Conservation (phyloP, 768 basidiomycete genomes). For the Pisolithus albus region DNA sequence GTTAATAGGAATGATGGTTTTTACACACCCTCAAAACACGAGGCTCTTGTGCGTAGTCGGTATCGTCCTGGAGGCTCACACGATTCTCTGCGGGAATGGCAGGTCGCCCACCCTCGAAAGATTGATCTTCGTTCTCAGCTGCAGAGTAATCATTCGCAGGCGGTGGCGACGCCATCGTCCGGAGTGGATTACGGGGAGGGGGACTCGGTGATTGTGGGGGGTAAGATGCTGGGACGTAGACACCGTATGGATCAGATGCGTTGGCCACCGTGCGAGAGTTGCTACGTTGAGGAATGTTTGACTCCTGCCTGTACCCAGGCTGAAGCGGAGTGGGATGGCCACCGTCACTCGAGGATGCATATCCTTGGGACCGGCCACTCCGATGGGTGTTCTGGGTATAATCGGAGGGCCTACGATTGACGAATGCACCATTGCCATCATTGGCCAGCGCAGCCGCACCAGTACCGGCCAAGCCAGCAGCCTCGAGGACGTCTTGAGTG, state of each 20-base stretch:
- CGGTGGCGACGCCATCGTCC: conserved; percentile 7
- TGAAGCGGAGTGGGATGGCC: conserved; percentile 14
- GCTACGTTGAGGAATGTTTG: conserved; percentile 16
- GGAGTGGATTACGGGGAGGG: conserved; percentile 19
- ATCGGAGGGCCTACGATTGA: conserved; percentile 22
- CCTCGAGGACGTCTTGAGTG: conserved; percentile 25
- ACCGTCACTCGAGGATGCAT: conserved; percentile 15
- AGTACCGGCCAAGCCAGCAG: conserved; percentile 15
- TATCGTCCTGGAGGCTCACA: conserved; percentile 25
- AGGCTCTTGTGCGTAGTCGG: conserved; percentile 22
- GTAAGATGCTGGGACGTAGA: conserved; percentile 12
- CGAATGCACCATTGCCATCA: conserved; percentile 2
- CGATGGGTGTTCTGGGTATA: conserved; percentile 21
- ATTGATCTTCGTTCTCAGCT: conserved; percentile 7
- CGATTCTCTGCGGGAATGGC: conserved; percentile 14
- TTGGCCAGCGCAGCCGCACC: conserved; percentile 10
- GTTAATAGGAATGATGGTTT: neutral
- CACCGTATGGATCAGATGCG: conserved; percentile 24
- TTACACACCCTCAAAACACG: conserved; percentile 24
- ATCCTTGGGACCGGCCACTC: conserved; percentile 14
- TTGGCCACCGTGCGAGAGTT: conserved; percentile 8
- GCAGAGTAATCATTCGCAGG: conserved; percentile 4
- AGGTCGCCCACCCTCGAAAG: conserved; percentile 3
- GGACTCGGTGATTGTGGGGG: neutral
- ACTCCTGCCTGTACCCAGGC: conserved; percentile 13